Evolutionary conservation across 768 basidiomycete genomes (phyloP).

Genomic region (Candolleomyces eurysporus): DNA sequence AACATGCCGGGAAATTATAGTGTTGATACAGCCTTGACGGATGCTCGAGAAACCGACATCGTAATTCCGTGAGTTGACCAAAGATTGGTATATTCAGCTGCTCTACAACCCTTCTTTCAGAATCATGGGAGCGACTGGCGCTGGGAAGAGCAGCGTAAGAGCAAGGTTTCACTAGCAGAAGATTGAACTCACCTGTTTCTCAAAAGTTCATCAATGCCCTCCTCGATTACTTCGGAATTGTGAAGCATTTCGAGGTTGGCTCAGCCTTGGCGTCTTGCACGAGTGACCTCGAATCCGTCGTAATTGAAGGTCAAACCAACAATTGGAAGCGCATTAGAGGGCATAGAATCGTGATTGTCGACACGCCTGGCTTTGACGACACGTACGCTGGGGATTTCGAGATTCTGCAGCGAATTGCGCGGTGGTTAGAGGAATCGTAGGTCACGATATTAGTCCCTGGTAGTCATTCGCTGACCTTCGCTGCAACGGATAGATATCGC

Average conservation of each 20-base stretch:
- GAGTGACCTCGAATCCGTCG: not conserved
- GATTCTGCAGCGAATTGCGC: slow-evolving; percentile 21
- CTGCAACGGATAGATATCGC: too few relatives aligned
- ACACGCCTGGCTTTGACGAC: slow-evolving; percentile 9
- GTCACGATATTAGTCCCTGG: too few relatives aligned
- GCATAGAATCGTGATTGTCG: slow-evolving; percentile 1
- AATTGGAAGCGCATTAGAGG: not conserved
- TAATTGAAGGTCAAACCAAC: too few relatives aligned
- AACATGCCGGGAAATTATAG: too few relatives aligned
- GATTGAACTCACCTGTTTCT: too few relatives aligned
- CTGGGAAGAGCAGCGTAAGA: slow-evolving; percentile 8
- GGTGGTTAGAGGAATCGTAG: slow-evolving; percentile 23
- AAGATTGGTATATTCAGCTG: too few relatives aligned
- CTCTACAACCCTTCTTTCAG: too few relatives aligned
- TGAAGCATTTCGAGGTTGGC: not conserved
- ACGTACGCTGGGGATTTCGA: slow-evolving; percentile 15
- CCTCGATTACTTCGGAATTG: not conserved
- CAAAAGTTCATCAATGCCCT: not conserved
- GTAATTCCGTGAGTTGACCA: too few relatives aligned
- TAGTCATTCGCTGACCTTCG: too few relatives aligned
- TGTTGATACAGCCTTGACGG: too few relatives aligned
- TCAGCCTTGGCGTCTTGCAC: not conserved
- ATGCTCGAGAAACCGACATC: too few relatives aligned
- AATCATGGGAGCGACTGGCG: too few relatives aligned
- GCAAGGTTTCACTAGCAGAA: not conserved